Percentiles rank a stretch among this genome's conserved stretches.
These are phyloP conservation scores for Phytopythium aichiense DNA, from an alignment of 352 stramenopile species.

Conservation along the genomic window DNA sequence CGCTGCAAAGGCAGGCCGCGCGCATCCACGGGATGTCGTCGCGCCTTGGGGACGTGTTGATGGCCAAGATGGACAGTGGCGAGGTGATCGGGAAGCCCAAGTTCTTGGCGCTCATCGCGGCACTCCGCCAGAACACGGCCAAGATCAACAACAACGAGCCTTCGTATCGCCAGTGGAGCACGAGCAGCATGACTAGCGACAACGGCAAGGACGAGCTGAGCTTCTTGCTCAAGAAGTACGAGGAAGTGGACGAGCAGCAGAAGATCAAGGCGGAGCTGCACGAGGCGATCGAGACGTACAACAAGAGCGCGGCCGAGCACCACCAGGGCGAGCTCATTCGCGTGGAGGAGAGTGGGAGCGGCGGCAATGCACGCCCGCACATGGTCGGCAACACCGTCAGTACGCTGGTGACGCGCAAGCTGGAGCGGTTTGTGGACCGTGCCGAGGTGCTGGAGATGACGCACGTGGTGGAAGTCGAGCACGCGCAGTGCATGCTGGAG, in stretches of 20 bases:
- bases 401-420: conserved; percentile 33
- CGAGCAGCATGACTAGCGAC: conserved; percentile 33
- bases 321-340: conserved; percentile 15
- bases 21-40: conserved; percentile 39
- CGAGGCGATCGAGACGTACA: conserved; percentile 35
- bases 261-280: conserved; percentile 48
- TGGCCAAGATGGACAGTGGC: conserved; percentile 39
- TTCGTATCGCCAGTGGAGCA: conserved; percentile 19
- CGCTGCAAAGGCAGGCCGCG: conserved; percentile 32
- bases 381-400: conserved; percentile 15
- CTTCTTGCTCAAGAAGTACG: conserved; percentile 66
- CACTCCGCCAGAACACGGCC: conserved; percentile 38
- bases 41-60: conserved; percentile 44
- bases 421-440: conserved; percentile 60
- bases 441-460: conserved; percentile 70
- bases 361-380: background rate
- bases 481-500: conserved; percentile 64
- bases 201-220: conserved; percentile 55
- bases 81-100: conserved; percentile 44
- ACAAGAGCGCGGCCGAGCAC: conserved; percentile 19
- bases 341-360: background rate
- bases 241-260: conserved; percentile 52
- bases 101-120: conserved; percentile 42
- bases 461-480: conserved; percentile 67
- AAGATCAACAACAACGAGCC: conserved; percentile 7